Evolutionary conservation across 768 basidiomycete species (phyloP).

Genomic region (Lepiota venenata): DNA sequence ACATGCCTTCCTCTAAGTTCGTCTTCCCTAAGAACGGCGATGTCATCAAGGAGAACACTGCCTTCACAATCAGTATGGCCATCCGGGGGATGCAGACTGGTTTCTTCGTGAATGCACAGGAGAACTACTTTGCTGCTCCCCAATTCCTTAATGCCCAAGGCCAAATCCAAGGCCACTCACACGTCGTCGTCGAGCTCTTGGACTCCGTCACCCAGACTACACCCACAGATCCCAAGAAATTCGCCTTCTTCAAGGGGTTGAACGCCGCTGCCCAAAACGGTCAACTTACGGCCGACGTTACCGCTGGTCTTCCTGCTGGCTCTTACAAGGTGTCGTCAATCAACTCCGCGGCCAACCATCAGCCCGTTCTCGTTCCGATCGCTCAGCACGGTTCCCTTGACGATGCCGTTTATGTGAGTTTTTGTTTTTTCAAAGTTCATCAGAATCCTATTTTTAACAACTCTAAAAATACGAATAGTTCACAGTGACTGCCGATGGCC

Average conservation of each 20-base stretch:
- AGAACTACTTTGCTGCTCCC: conserved; percentile 53
- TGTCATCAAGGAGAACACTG: conserved; percentile 39
- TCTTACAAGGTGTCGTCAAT: conserved; percentile 59
- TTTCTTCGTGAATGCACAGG: conserved; percentile 49
- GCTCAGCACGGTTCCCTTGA: conserved; percentile 59
- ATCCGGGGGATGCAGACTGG: conserved; percentile 44
- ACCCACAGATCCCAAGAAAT: conserved; percentile 45
- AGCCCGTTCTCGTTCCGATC: conserved; percentile 53
- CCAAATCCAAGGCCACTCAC: conserved; percentile 52
- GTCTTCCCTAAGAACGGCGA: conserved; percentile 41
- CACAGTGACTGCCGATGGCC: conserved; percentile 14
- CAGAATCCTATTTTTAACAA: not conserved
- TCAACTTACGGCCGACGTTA: conserved; percentile 45
- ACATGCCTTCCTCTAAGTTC: conserved; percentile 52
- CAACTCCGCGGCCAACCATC: conserved; percentile 57
- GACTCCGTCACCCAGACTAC: conserved; percentile 39
- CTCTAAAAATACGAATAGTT: conserved; percentile 10
- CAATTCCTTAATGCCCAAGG: conserved; percentile 49
- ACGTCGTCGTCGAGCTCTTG: conserved; percentile 54
- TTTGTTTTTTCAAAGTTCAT: not conserved
- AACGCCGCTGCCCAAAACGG: conserved; percentile 43
- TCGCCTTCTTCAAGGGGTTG: conserved; percentile 57
- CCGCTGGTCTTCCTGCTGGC: conserved; percentile 53
- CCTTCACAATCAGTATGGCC: conserved; percentile 50
- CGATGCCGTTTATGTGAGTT: conserved; percentile 52